phyloP scores from a whole-genome alignment of 306 rosid species.

The Quercus aquifolioides region DNA sequence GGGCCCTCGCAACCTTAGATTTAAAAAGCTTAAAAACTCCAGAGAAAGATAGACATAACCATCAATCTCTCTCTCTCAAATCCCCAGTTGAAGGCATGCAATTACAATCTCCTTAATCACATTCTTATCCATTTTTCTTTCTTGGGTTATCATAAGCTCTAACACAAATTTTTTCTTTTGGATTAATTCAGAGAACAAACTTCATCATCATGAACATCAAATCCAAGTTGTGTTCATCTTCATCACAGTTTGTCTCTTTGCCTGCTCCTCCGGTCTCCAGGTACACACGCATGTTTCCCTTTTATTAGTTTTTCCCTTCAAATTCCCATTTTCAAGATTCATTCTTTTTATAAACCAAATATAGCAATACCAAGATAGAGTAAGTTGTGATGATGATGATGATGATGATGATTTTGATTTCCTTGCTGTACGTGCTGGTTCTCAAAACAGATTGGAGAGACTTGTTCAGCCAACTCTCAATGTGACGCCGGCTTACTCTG shows the following conservation, averaged over 20 bases:
- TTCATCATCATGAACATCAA: constrained; percentile 11
- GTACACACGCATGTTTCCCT: constrained; percentile 19
- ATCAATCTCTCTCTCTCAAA: neutral
- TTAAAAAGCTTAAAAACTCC: neutral
- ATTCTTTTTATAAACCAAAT: too few relatives aligned
- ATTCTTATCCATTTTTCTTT: neutral
- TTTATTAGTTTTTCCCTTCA: too few relatives aligned
- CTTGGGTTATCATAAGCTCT: neutral
- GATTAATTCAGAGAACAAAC: constrained; percentile 31
- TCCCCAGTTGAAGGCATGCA: constrained; percentile 41
- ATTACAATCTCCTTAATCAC: neutral
- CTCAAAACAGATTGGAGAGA: constrained; percentile 80
- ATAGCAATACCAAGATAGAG: too few relatives aligned
- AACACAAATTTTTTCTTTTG: neutral
- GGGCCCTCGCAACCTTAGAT: neutral
- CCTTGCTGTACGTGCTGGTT: neutral
- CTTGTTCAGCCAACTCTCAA: constrained; percentile 50
- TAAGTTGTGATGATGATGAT: too few relatives aligned
- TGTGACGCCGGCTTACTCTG: constrained; percentile 77
- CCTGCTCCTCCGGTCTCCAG: constrained; percentile 52
- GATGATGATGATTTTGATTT: too few relatives aligned
- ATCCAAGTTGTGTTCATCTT: constrained; percentile 45
- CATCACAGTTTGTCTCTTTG: constrained; percentile 45
- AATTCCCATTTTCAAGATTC: too few relatives aligned
- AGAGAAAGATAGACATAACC: neutral